Base-by-base conservation (phyloP, 2,329 filamentous ascomycete genomes). In the Orbilia ellipsospora region DNA sequence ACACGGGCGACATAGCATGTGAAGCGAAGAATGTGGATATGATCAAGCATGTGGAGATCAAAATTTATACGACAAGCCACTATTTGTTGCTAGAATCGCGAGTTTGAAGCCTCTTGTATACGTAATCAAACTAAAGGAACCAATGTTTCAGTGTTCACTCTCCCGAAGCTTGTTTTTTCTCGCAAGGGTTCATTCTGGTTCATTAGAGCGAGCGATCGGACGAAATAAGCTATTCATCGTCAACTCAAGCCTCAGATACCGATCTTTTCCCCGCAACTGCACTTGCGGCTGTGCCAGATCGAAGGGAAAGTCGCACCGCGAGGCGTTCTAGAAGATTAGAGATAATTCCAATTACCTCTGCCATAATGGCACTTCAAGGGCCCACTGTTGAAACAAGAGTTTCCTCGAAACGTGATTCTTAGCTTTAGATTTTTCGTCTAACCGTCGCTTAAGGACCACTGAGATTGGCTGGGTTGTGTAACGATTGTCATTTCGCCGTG, bases 321-420 rank as follows among this genome's bases (percentile, higher is more conserved):
- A 61, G 57, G 57, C 57, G 26, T 61, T 50, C 44, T 61, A 50
- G 12, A 20, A 40, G 4, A 40, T 15, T 15, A 23, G 16, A 2
- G 36, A 4, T 13, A 1, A 13, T 10, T 15, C 23, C 8, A 15
- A 31, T 20, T 13, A 26, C 6, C 23, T 57, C 54, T 42, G 31
- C 54, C 54, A 57, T 7, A 42, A 18, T 57, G 16, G 31, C n/a
- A 16, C 4, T n/a, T 13, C 18, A 18, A 23, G 23, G 23, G 23
- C 23, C 55, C 55, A 59, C 28, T 31, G 54, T 59, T 59, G 36
- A 45, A 45, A 45, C 55, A 59, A 59, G 55, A 59, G 45, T 57
- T 36, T 36, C 28, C 18, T 3, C 31, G 42, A 20, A 31, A 4
- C 13, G 42, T 57, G 40, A 26, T 6, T 6, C 10, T 15, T 48